Percentiles rank a stretch among this genome's conserved stretches.
Evolutionary conservation across 2,329 filamentous ascomycete genomes (phyloP).

Genomic region (Aspergillus hortae): DNA sequence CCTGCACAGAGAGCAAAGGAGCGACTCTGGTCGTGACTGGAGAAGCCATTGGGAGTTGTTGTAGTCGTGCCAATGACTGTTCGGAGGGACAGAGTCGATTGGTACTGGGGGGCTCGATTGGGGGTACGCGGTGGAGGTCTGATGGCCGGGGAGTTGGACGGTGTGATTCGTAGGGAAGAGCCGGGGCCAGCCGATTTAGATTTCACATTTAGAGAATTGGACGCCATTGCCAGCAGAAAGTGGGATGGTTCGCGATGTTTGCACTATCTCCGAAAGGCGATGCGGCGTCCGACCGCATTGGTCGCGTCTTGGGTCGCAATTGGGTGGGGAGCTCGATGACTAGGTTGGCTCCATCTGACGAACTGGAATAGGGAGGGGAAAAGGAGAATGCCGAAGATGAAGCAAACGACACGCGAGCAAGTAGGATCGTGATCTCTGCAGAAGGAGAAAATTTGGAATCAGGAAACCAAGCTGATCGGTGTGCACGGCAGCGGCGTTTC

Average conservation of each 20-base stretch:
- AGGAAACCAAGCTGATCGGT: background rate
- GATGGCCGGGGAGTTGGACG: constrained; percentile 70
- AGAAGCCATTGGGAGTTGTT: constrained; percentile 78
- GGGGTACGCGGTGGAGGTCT: constrained; percentile 63
- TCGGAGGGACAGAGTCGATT: constrained; percentile 63
- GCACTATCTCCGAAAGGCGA: constrained; percentile 24
- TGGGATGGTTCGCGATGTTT: constrained; percentile 16
- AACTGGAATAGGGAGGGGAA: background rate
- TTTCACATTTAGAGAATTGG: constrained; percentile 31
- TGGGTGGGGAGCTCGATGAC: background rate
- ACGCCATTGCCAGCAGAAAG: constrained; percentile 32
- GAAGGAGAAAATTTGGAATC: background rate
- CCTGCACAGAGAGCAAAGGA: constrained; percentile 89
- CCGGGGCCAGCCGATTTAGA: constrained; percentile 31
- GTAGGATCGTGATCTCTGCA: background rate
- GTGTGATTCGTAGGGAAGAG: constrained; percentile 61
- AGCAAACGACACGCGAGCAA: background rate
- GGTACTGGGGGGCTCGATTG: constrained; percentile 42
- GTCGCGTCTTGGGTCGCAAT: background rate
- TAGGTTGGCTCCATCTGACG: background rate
- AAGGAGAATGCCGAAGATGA: constrained; percentile 6
- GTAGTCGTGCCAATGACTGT: constrained; percentile 91
- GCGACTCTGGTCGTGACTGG: constrained; percentile 65
- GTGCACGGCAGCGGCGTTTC: constrained; percentile 2
- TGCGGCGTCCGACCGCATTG: constrained; percentile 22